phyloP scores from a whole-genome alignment of 2,329 filamentous ascomycete genomes.

The Sclerotinia glacialis region DNA sequence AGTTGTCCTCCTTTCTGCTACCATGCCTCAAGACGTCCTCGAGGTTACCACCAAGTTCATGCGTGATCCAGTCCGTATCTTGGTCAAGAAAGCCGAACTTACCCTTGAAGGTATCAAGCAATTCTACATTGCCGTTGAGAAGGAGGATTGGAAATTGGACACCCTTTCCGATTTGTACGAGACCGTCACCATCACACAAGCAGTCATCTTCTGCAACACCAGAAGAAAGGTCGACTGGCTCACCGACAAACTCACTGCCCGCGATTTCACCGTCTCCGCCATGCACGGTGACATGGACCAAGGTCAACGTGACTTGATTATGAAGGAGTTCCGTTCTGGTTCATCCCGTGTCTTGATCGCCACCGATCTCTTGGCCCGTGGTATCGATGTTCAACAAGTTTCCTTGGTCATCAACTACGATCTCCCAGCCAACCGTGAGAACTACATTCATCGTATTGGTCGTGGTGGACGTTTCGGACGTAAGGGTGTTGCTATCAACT shows the following conservation, averaged over 20 bases:
- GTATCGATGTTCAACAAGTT: constrained; percentile 99
- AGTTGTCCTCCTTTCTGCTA: constrained; percentile 96
- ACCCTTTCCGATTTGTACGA: constrained; percentile 98
- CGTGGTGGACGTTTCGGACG: constrained; percentile 99
- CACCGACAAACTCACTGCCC: constrained; percentile 96
- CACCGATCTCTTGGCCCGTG: constrained; percentile 95
- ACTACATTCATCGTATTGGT: constrained; percentile 99
- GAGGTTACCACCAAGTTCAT: constrained; percentile 99
- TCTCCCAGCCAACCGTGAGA: constrained; percentile 96
- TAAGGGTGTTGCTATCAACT: constrained; percentile 99
- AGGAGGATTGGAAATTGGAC: constrained; percentile 99
- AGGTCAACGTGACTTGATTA: constrained; percentile 95
- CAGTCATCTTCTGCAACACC: constrained; percentile 99
- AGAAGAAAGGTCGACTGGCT: constrained; percentile 99
- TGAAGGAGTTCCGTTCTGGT: constrained; percentile 99
- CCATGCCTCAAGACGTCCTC: constrained; percentile 97
- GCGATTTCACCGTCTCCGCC: constrained; percentile 98
- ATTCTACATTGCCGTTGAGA: constrained; percentile 99
- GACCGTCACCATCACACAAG: constrained; percentile 98
- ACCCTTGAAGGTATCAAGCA: constrained; percentile 99
- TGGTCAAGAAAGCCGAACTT: constrained; percentile 99
- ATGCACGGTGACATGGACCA: constrained; percentile 99
- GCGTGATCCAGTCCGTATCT: constrained; percentile 97
- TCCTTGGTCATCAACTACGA: constrained; percentile 99
- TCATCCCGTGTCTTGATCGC: constrained; percentile 98